A percentile compares a stretch with the other conserved stretches of the same genome.
Evolutionary conservation across 2,329 filamentous ascomycete genomes (phyloP).

Genomic region (Nemania serpens): DNA sequence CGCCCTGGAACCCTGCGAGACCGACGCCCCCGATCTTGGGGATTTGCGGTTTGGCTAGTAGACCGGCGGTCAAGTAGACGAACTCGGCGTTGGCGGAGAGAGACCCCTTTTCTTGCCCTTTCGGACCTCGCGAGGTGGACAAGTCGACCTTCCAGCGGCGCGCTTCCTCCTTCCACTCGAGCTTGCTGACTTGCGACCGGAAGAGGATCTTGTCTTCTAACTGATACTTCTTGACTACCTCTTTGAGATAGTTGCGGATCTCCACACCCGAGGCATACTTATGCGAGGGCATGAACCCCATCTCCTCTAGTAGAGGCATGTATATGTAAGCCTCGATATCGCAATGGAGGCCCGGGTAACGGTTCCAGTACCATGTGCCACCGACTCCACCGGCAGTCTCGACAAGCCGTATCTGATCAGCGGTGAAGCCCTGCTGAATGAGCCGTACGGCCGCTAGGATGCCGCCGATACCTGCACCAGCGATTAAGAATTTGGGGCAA

Average conservation of each 20-base stretch:
- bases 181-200: constrained; percentile 47
- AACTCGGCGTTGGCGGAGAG: constrained; percentile 47
- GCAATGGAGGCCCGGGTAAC: constrained; percentile 57
- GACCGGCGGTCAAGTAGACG: constrained; percentile 46
- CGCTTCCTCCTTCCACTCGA: constrained; percentile 53
- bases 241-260: constrained; percentile 51
- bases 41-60: constrained; percentile 48
- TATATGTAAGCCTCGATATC: constrained; percentile 66
- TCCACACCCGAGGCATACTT: constrained; percentile 45
- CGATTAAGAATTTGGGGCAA: constrained; percentile 38
- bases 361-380: constrained; percentile 59
- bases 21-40: constrained; percentile 47
- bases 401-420: constrained; percentile 48
- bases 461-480: constrained; percentile 38
- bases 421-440: constrained; percentile 42
- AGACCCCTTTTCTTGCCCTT: constrained; percentile 30
- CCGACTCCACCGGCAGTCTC: constrained; percentile 52
- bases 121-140: constrained; percentile 36
- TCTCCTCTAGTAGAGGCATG: constrained; percentile 64
- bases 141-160: constrained; percentile 36
- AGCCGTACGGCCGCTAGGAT: constrained; percentile 39
- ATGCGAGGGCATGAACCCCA: constrained; percentile 60
- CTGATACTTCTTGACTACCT: constrained; percentile 50
- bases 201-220: constrained; percentile 53
- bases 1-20: constrained; percentile 48